Evolutionary conservation across 306 rosid genomes (phyloP).

Genomic region (Prunus kanzakura): DNA sequence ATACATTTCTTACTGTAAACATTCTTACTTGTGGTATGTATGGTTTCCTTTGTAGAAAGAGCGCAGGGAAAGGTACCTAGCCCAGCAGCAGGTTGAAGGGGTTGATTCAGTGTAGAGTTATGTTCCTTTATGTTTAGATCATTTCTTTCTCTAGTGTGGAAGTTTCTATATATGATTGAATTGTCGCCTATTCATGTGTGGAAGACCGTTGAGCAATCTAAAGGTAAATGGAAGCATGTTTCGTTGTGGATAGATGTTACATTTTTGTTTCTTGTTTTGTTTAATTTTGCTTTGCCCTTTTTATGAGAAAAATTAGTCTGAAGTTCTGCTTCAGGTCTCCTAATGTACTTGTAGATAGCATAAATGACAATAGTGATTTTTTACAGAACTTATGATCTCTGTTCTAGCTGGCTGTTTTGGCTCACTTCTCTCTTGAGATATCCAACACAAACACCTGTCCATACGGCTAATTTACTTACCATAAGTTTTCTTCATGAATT

Average conservation of each 20-base stretch:
- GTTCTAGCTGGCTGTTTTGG: neutral
- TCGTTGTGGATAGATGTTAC: constrained; percentile 20
- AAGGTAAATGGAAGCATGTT: constrained; percentile 23
- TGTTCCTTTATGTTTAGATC: constrained; percentile 14
- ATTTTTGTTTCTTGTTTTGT: neutral
- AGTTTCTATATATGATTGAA: constrained; percentile 26
- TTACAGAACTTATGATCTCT: neutral
- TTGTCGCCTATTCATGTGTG: constrained; percentile 25
- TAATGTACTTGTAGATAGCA: constrained; percentile 40
- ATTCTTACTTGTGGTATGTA: constrained; percentile 9
- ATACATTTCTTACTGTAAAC: constrained; percentile 4
- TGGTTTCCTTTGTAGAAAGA: constrained; percentile 61
- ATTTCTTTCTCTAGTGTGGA: constrained; percentile 19
- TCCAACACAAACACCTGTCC: neutral
- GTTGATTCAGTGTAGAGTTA: constrained; percentile 59
- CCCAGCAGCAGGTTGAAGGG: constrained; percentile 84
- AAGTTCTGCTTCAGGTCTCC: constrained; percentile 20
- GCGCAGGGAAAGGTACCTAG: constrained; percentile 92
- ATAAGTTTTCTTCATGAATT: neutral
- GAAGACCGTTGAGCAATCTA: constrained; percentile 25
- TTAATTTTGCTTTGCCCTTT: neutral
- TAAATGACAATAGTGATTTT: constrained; percentile 16
- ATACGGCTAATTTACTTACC: neutral
- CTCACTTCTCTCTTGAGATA: neutral
- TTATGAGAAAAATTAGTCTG: constrained; percentile 11